Evolutionary conservation across 352 stramenopile species (phyloP), one percentile per base, ranked within the genome.

Genomic region (Phytophthora fragariaefolia): DNA sequence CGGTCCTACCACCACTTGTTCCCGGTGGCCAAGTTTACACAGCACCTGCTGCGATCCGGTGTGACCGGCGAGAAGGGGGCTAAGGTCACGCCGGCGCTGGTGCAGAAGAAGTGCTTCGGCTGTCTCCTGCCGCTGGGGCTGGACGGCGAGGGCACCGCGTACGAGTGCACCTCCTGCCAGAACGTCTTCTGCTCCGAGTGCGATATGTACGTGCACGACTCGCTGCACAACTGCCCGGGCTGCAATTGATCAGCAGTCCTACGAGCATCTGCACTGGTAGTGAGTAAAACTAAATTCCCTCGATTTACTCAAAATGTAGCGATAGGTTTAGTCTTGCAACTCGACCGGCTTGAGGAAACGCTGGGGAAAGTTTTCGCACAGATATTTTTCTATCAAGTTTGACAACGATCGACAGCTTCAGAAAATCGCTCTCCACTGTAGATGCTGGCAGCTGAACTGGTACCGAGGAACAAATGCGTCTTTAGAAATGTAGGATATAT

Each of bases 1-100:
- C 83, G 97, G 20, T 98, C 93, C 6, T 99, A 99, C 82, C 97
- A 99, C 75, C 97, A 99, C 78, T 85, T 99, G 52, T 99, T 99
- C 69, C 97, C 97, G 3, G 93, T 99, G 8, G 80, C 87, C 50
- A 96, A 96, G 47, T 99, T 99, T 78, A 69, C 88, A 13, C 93
- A 97, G 73, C 82, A 73, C 9, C 70, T 77, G 15, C 48, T 90
- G 36, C 50, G 66, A 10, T 89, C 62, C 38, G 46, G 51, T 12
- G 42, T 57, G 32, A 42, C 34, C 5, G 70, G 56, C 18, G 66
- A 73, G 47, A 70, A 78, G 8, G 57, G 46, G 48, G 56, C 42
- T 6, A 61, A 70, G 42, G 27, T 55, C 8, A 61, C 58, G 3
- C 55, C 66, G 6, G 32, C 56, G 8, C 58, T 83, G 38, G 49